Percentiles rank a stretch among this genome's conserved stretches.
These are phyloP conservation scores for Marasmius tenuissimus DNA, from an alignment of 1,284 basidiomycete genomes.

Conservation along the genomic window DNA sequence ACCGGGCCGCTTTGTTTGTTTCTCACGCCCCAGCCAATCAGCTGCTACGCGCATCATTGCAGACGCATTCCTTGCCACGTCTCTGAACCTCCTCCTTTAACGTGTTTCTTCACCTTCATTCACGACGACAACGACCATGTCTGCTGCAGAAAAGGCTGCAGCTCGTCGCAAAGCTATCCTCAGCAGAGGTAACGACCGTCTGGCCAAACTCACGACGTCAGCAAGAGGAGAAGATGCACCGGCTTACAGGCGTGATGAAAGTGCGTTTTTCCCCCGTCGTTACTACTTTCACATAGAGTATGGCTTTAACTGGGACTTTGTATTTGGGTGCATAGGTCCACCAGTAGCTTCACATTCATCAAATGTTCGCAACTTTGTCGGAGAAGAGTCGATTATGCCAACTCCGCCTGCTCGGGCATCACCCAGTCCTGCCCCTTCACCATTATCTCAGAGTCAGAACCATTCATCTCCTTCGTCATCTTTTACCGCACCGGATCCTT, in stretches of 20 bases:
- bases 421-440: conserved; percentile 21
- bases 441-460: conserved; percentile 14
- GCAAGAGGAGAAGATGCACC: conserved; percentile 71
- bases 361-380: conserved; percentile 52
- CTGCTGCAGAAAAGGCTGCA: conserved; percentile 64
- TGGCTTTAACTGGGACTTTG: conserved; percentile 11
- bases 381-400: conserved; percentile 58
- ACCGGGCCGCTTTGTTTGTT: background rate
- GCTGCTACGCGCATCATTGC: background rate
- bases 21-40: conserved; percentile 1
- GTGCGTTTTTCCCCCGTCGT: conserved; percentile 33
- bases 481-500: conserved; percentile 41
- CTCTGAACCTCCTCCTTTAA: background rate
- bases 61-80: conserved; percentile 8
- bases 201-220: conserved; percentile 72
- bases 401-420: conserved; percentile 32
- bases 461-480: conserved; percentile 18
- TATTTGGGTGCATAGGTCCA: conserved; percentile 29
- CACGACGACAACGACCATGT: conserved; percentile 24
- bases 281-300: background rate
- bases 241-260: conserved; percentile 51
- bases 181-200: conserved; percentile 64
- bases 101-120: background rate
- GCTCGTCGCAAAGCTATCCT: conserved; percentile 76
- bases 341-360: conserved; percentile 39